phyloP scores from a whole-genome alignment of 768 basidiomycete species.

The Amanita pallidorosea region DNA sequence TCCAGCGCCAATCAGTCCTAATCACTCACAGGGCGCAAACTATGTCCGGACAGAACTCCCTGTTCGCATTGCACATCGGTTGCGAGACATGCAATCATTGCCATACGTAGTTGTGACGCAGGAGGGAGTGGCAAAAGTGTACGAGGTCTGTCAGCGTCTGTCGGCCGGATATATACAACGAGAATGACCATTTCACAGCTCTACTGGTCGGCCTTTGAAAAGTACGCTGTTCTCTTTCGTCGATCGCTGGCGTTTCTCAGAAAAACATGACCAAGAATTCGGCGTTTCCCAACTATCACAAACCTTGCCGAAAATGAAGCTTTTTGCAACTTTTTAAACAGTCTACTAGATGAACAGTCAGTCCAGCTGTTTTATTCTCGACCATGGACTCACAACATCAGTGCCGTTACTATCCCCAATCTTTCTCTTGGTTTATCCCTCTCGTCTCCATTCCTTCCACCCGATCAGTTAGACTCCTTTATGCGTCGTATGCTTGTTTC shows the following conservation, averaged over 20 bases:
- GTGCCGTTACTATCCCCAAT: constrained; percentile 71
- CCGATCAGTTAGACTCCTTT: constrained; percentile 75
- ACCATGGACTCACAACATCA: constrained; percentile 16
- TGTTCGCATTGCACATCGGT: constrained; percentile 76
- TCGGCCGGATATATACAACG: not conserved
- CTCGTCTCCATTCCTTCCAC: constrained; percentile 68
- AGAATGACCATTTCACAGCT: constrained; percentile 32
- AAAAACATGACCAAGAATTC: constrained; percentile 37
- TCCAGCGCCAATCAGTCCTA: not conserved
- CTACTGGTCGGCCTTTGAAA: constrained; percentile 83
- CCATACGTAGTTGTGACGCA: constrained; percentile 84
- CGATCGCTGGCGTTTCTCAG: constrained; percentile 1
- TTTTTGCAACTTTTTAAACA: constrained; percentile 65
- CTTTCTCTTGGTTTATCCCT: constrained; percentile 75
- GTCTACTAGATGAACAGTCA: constrained; percentile 69
- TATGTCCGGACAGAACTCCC: constrained; percentile 87
- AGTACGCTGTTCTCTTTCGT: constrained; percentile 26
- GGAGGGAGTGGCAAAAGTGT: constrained; percentile 73
- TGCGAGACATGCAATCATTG: constrained; percentile 78
- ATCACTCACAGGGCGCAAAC: constrained; percentile 61
- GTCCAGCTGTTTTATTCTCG: constrained; percentile 14
- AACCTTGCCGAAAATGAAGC: constrained; percentile 63
- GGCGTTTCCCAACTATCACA: constrained; percentile 62
- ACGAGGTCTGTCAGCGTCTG: constrained; percentile 45
- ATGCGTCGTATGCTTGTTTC: constrained; percentile 90